Evolutionary conservation across 129 eudicot genomes (phyloP).

Genomic region (Centella asiatica): DNA sequence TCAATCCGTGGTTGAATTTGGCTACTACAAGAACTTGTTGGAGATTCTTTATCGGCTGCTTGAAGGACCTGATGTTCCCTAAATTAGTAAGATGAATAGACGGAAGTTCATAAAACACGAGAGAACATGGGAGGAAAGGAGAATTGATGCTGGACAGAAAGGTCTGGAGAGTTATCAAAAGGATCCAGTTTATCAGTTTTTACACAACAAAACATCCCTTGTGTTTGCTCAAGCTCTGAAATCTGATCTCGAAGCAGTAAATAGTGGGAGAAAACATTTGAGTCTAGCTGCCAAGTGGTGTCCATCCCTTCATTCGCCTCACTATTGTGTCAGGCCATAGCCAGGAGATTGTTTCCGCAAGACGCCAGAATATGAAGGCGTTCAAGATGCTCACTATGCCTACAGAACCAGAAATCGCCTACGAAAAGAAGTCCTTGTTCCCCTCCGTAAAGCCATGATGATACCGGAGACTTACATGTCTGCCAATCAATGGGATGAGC

Average conservation of each 20-base stretch:
- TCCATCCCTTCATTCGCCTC: conserved; percentile 3
- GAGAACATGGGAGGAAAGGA: background rate
- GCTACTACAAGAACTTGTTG: conserved; percentile 8
- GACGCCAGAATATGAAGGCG: conserved; percentile 10
- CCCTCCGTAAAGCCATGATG: conserved; percentile 11
- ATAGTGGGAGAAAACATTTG: background rate
- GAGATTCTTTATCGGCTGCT: conserved; percentile 9
- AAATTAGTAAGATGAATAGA: too few relatives aligned
- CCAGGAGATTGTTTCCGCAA: conserved; percentile 13
- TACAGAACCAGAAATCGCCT: conserved; percentile 14
- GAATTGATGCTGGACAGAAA: background rate
- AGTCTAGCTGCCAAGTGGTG: conserved; percentile 16
- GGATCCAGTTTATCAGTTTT: conserved; percentile 1
- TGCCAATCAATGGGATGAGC: background rate
- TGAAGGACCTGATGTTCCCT: background rate
- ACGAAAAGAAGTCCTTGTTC: conserved; percentile 10
- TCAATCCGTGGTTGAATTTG: background rate
- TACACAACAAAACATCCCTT: background rate
- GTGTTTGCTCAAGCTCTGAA: background rate
- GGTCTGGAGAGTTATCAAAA: background rate
- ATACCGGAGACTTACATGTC: background rate
- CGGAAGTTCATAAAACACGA: background rate
- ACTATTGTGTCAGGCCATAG: conserved; percentile 11
- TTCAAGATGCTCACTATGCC: conserved; percentile 14
- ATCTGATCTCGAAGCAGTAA: background rate